A percentile compares a stretch with the other conserved stretches of the same genome.
Evolutionary conservation across 805 yeast species (phyloP).

Genomic region (Candida silvicultrix): DNA sequence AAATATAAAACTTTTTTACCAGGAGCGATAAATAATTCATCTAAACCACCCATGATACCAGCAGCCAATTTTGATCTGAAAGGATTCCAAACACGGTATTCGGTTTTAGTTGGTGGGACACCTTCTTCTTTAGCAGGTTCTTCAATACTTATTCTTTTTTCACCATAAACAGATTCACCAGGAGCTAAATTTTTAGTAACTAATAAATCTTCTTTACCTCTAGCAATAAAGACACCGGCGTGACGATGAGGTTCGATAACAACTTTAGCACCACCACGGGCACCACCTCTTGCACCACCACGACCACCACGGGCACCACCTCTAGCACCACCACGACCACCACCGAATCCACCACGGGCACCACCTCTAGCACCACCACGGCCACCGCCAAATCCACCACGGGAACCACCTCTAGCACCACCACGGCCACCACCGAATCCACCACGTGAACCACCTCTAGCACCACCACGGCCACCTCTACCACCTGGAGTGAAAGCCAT

Average conservation of each 20-base stretch:
- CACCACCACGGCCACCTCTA: slow-evolving; percentile 50
- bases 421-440: slow-evolving; percentile 34
- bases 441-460: slow-evolving; percentile 29
- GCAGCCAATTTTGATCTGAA: slow-evolving; percentile 99
- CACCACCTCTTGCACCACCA: slow-evolving; percentile 77
- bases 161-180: slow-evolving; percentile 98
- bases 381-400: slow-evolving; percentile 42
- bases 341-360: slow-evolving; percentile 45
- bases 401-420: slow-evolving; percentile 25
- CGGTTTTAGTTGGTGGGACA: slow-evolving; percentile 87
- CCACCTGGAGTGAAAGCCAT: slow-evolving; percentile 78
- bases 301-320: slow-evolving; percentile 52
- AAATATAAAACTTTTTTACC: slow-evolving; percentile 95
- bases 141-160: slow-evolving; percentile 90
- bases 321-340: slow-evolving; percentile 51
- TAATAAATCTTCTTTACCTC: slow-evolving; percentile 98
- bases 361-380: slow-evolving; percentile 42
- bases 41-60: slow-evolving; percentile 99
- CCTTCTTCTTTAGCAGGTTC: slow-evolving; percentile 87
- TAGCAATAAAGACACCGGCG: slow-evolving; percentile 97
- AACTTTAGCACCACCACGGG: slow-evolving; percentile 90
- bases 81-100: slow-evolving; percentile 99
- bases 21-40: slow-evolving; percentile 94
- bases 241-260: slow-evolving; percentile 98
- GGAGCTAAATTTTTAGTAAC: slow-evolving; percentile 97